Evolutionary conservation across 2,329 filamentous ascomycete genomes (phyloP).

Genomic region (Harringtonia lauricola): DNA sequence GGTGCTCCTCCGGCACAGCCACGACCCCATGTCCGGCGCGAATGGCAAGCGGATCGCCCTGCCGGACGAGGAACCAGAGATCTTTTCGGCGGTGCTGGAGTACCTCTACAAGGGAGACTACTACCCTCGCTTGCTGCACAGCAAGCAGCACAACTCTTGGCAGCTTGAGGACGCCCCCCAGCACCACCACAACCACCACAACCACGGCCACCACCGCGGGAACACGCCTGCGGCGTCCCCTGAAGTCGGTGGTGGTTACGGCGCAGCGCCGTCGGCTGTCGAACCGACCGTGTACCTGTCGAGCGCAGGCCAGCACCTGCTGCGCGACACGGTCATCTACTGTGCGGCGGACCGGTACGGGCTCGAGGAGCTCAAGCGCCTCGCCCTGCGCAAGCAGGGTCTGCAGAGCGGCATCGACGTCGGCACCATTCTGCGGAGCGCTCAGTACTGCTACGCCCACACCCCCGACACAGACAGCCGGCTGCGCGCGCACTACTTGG

Average conservation of each 20-base stretch:
- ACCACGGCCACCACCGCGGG: slow-evolving; percentile 19
- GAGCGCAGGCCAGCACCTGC: slow-evolving; percentile 62
- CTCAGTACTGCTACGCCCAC: slow-evolving; percentile 90
- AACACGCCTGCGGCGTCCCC: slow-evolving; percentile 15
- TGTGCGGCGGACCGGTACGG: slow-evolving; percentile 85
- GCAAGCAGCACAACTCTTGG: slow-evolving; percentile 79
- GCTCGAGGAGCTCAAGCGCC: slow-evolving; percentile 82
- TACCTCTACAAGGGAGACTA: slow-evolving; percentile 97
- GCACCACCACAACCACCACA: slow-evolving; percentile 29
- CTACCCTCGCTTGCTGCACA: slow-evolving; percentile 78
- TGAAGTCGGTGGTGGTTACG: too few species aligned
- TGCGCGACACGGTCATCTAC: slow-evolving; percentile 91
- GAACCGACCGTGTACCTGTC: slow-evolving; percentile 71
- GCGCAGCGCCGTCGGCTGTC: slow-evolving; percentile 30
- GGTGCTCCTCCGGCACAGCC: slow-evolving; percentile 44
- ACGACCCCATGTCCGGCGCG: slow-evolving; percentile 28
- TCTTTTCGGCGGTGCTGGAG: slow-evolving; percentile 89
- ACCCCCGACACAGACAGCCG: slow-evolving; percentile 87
- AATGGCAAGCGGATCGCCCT: slow-evolving; percentile 70
- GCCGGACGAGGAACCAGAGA: slow-evolving; percentile 71
- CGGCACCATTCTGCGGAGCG: slow-evolving; percentile 80
- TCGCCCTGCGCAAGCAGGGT: slow-evolving; percentile 89
- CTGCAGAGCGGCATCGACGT: slow-evolving; percentile 88
- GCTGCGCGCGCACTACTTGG: slow-evolving; percentile 92
- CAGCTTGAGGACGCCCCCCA: slow-evolving; percentile 63